These are phyloP conservation scores for Aspergillus proliferans DNA, from an alignment of 2,329 filamentous ascomycete genomes.

Conservation along the genomic window DNA sequence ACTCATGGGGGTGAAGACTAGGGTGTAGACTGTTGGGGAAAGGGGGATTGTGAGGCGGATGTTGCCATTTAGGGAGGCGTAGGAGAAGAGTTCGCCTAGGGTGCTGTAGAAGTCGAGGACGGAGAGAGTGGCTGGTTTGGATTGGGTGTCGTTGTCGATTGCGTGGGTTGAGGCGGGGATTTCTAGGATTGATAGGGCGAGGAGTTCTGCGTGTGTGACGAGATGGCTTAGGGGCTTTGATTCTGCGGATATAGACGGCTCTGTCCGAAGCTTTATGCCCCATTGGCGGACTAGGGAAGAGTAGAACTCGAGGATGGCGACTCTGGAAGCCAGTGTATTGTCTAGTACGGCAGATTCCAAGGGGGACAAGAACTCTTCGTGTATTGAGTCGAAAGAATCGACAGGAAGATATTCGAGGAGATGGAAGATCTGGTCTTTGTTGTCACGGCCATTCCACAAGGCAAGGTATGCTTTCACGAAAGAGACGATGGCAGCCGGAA, in stretches of 20 bases:
- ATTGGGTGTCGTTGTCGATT: constrained; percentile 1
- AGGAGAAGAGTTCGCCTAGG: constrained; percentile 51
- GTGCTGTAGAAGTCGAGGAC: constrained; percentile 64
- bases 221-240: constrained; percentile 35
- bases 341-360: constrained; percentile 38
- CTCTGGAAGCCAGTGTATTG: constrained; percentile 45
- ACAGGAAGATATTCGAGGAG: constrained; percentile 30
- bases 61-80: constrained; percentile 45
- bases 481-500: constrained; percentile 25
- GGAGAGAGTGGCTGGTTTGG: constrained; percentile 42
- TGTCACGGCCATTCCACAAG: constrained; percentile 57
- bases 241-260: constrained; percentile 20
- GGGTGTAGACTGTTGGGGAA: constrained; percentile 60
- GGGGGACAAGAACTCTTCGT: constrained; percentile 30
- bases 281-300: constrained; percentile 57
- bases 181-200: constrained; percentile 57
- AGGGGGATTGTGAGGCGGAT: constrained; percentile 65
- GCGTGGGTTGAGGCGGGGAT: constrained; percentile 32
- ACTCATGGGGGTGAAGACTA: constrained; percentile 61
- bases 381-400: constrained; percentile 28
- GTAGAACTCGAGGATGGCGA: constrained; percentile 61
- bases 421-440: constrained; percentile 38
- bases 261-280: constrained; percentile 29
- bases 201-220: constrained; percentile 46
- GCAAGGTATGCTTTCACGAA: constrained; percentile 48